Percentiles rank a stretch among this genome's conserved stretches.
Conservation (phyloP, 2,329 filamentous ascomycete genomes). For the Pseudogymnoascus sp. region DNA sequence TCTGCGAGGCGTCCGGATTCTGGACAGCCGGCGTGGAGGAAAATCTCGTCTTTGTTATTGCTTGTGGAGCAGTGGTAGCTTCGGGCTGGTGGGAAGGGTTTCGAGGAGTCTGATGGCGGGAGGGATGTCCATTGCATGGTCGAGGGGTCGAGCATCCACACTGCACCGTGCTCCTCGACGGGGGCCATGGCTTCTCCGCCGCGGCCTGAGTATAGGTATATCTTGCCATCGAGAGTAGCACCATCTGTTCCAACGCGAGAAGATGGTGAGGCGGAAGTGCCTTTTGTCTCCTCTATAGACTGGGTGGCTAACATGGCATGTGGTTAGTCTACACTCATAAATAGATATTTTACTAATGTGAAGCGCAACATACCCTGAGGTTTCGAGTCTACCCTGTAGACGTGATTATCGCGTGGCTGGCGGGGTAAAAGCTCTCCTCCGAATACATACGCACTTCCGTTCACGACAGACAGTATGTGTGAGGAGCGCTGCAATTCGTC, state of each 20-base stretch:
- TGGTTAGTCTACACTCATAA: background rate
- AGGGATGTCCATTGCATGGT: slow-evolving; percentile 38
- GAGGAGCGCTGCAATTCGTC: slow-evolving; percentile 40
- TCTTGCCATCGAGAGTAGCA: slow-evolving; percentile 34
- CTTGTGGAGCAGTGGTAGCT: slow-evolving; percentile 49
- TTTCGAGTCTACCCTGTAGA: slow-evolving; percentile 33
- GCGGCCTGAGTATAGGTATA: slow-evolving; percentile 56
- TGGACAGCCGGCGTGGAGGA: slow-evolving; percentile 54
- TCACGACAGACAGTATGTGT: slow-evolving; percentile 36
- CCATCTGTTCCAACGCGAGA: slow-evolving; percentile 49
- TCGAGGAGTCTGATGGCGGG: slow-evolving; percentile 29
- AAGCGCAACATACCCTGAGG: background rate
- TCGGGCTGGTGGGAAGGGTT: slow-evolving; percentile 36
- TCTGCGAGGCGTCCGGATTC: slow-evolving; percentile 47
- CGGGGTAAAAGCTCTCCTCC: slow-evolving; percentile 44
- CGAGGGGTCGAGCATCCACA: slow-evolving; percentile 46
- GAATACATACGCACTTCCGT: slow-evolving; percentile 36
- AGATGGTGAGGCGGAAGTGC: slow-evolving; percentile 30
- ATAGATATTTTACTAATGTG: background rate
- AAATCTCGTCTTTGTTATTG: slow-evolving; percentile 37
- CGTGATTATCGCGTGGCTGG: slow-evolving; percentile 41
- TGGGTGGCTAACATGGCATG: background rate
- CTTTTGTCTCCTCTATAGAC: background rate
- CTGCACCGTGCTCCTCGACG: slow-evolving; percentile 46
- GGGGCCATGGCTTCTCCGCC: slow-evolving; percentile 52